Evolutionary conservation across 345 rosid species (phyloP), one percentile per base, ranked within the genome.

Genomic region (Boechera retrofracta): DNA sequence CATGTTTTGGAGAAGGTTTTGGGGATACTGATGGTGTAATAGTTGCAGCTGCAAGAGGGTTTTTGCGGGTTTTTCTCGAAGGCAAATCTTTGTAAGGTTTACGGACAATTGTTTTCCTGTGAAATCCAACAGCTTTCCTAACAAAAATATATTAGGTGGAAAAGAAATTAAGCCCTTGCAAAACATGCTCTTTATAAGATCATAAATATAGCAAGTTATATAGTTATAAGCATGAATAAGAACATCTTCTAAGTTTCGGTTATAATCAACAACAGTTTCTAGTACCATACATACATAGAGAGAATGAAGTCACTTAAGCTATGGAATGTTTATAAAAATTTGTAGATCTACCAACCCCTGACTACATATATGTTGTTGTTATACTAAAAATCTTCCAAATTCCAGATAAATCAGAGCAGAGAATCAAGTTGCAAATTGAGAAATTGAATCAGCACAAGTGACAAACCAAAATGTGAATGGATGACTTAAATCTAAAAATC

Each of bases 51-150:
- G 72, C 6, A 41, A 24, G 6, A 0, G 1, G 13, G 7, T 28
- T 51, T 16, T 36, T 52, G 5, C 15, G 29, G 1, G 5, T 31
- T 36, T 7, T 28, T 2, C 41, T 56, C 0, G 65, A 47, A 65
- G 63, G 57, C 36, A 69, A 15, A 24, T 49, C 4, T 2, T 39
- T 7, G 33, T 51, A 12, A 10, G n/a, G 31, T 0, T 9, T 5
- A 42, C 41, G 16, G 1, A 42, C 66, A 77, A 86, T 84, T 76
- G 48, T 68, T 72, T 83, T 81, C 79, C 85, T 73, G 59, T 64
- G 80, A 74, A 73, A 72, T 70, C 72, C 76, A 79, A 76, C 76
- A 70, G 72, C 63, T 54, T 75, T 79, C 86, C 93, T 89, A 73
- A 73, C 35, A 44, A 67, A 73, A 58, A 11, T 18, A 32, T 1